Base-by-base conservation (phyloP, 2,329 filamentous ascomycete genomes). In the Didymella pomorum region DNA sequence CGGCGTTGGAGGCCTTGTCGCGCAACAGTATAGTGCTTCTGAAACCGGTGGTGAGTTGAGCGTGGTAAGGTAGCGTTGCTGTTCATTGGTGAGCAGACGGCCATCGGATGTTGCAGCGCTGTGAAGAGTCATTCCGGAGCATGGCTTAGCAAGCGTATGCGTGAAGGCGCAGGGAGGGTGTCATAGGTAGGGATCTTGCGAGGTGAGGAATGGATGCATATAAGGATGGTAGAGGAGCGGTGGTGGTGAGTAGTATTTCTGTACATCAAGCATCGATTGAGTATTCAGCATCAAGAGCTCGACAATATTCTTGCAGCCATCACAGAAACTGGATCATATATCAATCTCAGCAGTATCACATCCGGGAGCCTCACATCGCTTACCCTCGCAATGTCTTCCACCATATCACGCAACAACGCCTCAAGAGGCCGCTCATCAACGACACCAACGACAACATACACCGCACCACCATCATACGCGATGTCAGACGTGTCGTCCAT, bases 381-480 rank as follows among this genome's bases (percentile, higher is more conserved):
- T 20, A 29, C 10, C 25, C 12, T 14, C 49, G 53, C 37, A 26
- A 60, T 60, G 58, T 44, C 57, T 14, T 45, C 58, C n/a, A 49
- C 25, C 12, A 49, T 51, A 28, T 14, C 57, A 43, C 20, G 39
- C 28, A 48, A 28, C 51, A 16, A 23, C n/a, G 25, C 45, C 28
- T 23, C 51, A 8, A 8, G 51, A 39, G 33, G 20, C 39, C 20
- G n/a, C 21, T 39, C 29, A 44, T 31, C 44, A 33, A 23, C 31
- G 28, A 28, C 45, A 4, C 48, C 58, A 18, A 57, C 44, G 29
- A 43, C 48, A 3, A 39, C 33, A 46, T 37, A 48, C 9, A 44
- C 52, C 16, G 39, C 61, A 11, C 57, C 62, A 8, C 49, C 61
- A 25, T 47, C 63, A n/a, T 65, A 68, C 44, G 42, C 52, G 16